phyloP scores from a whole-genome alignment of 805 yeast species.

The Scheffersomyces ergatensis region DNA sequence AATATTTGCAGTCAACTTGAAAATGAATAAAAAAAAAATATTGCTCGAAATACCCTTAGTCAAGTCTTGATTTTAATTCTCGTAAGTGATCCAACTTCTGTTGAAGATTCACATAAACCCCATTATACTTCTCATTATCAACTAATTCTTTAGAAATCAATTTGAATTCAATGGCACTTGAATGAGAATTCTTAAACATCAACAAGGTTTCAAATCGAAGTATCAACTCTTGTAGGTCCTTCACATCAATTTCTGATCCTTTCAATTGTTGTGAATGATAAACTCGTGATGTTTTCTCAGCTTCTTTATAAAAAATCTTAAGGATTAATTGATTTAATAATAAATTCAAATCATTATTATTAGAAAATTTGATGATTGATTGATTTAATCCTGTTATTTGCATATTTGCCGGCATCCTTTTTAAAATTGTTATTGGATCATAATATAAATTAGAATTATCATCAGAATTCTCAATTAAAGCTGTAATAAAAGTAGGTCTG shows the following conservation, averaged over 20 bases:
- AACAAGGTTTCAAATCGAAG: constrained; percentile 27
- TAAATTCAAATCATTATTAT: constrained; percentile 55
- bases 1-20: too few relatives aligned
- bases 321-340: constrained; percentile 55
- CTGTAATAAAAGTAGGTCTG: constrained; percentile 74
- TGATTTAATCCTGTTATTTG: constrained; percentile 63
- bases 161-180: constrained; percentile 1
- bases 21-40: too few relatives aligned
- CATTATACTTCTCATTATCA: neutral
- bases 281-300: constrained; percentile 23
- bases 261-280: constrained; percentile 18
- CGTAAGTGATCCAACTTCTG: constrained; percentile 16
- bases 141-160: constrained; percentile 2
- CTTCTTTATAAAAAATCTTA: constrained; percentile 28
- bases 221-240: constrained; percentile 15
- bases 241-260: constrained; percentile 25
- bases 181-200: constrained; percentile 4
- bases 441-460: constrained; percentile 40
- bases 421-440: constrained; percentile 69
- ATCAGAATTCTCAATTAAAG: constrained; percentile 68
- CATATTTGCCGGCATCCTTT: constrained; percentile 59
- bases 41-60: too few relatives aligned
- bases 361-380: constrained; percentile 59
- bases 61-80: neutral
- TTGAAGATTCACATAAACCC: constrained; percentile 10